Conservation (phyloP, 2,329 filamentous ascomycete species). For the Dactylellina sp. region DNA sequence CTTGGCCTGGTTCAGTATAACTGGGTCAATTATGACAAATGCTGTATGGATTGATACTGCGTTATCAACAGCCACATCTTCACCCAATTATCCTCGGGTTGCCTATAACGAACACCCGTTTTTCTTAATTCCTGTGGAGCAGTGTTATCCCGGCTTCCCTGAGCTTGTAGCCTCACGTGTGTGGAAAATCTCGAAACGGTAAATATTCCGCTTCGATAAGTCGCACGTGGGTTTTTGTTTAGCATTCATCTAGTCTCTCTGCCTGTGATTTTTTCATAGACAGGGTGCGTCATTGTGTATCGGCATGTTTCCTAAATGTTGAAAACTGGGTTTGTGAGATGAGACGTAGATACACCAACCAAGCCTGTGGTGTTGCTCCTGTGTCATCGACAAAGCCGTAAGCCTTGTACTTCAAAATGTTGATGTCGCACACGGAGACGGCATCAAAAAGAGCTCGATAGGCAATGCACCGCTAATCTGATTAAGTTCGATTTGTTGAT, state of each 20-base stretch:
- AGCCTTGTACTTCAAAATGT: background rate
- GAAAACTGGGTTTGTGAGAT: constrained; percentile 12
- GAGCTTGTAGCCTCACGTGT: background rate
- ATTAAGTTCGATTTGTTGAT: background rate
- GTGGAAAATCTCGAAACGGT: background rate
- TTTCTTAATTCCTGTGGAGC: constrained; percentile 1
- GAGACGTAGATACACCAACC: constrained; percentile 11
- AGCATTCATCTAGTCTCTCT: background rate
- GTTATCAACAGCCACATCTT: constrained; percentile 15
- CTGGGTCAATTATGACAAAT: constrained; percentile 9
- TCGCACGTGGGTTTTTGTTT: background rate
- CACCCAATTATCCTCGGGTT: background rate
- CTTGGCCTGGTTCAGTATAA: no score
- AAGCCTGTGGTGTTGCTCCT: constrained; percentile 5
- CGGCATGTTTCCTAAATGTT: background rate
- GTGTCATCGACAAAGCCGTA: background rate
- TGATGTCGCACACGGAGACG: constrained; percentile 26
- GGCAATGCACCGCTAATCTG: background rate
- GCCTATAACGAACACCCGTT: background rate
- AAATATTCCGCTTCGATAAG: constrained; percentile 10
- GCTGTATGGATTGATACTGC: constrained; percentile 17
- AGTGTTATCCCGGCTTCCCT: background rate
- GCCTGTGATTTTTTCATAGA: background rate
- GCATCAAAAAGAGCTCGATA: constrained; percentile 11
- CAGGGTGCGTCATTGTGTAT: background rate